phyloP scores from a whole-genome alignment of 164 flowering plant species.

The Chimonanthus praecox region DNA sequence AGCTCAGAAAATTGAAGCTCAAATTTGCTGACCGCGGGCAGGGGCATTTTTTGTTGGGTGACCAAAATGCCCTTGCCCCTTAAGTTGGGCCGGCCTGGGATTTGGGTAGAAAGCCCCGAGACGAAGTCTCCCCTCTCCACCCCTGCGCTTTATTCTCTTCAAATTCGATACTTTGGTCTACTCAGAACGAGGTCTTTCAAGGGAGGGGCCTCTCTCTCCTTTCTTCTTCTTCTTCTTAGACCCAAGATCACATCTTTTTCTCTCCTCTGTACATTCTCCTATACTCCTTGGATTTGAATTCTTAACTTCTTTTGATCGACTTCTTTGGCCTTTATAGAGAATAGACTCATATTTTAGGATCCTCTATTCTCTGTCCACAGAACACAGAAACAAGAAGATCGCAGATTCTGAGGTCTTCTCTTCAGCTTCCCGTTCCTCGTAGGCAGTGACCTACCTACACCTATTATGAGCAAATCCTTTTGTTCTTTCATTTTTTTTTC shows the following conservation, averaged over 20 bases:
- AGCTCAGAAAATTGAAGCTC: neutral
- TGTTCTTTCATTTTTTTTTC: neutral
- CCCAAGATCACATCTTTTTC: constrained; percentile 11
- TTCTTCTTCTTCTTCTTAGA: constrained; percentile 29
- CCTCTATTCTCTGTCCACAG: neutral
- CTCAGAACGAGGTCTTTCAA: constrained; percentile 52
- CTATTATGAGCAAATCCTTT: neutral
- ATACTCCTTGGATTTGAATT: constrained; percentile 12
- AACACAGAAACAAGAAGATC: neutral
- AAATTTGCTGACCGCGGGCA: constrained; percentile 20
- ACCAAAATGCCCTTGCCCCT: constrained; percentile 24
- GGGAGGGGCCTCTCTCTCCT: constrained; percentile 20
- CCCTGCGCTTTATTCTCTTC: constrained; percentile 78
- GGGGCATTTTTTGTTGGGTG: constrained; percentile 7
- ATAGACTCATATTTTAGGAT: neutral
- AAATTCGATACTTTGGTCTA: constrained; percentile 67
- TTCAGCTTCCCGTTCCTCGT: neutral
- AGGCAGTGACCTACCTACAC: neutral
- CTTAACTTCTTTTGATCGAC: constrained; percentile 8
- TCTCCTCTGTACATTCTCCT: constrained; percentile 25
- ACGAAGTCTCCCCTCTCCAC: constrained; percentile 13
- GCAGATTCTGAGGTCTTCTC: neutral
- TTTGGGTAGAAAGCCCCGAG: constrained; percentile 28
- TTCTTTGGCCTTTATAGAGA: constrained; percentile 14
- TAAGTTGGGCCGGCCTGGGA: constrained; percentile 38